Percentiles rank a stretch among this genome's conserved stretches.
Conservation (phyloP, 192 early-diverging fungal species). For the Phlyctochytrium planicorne region DNA sequence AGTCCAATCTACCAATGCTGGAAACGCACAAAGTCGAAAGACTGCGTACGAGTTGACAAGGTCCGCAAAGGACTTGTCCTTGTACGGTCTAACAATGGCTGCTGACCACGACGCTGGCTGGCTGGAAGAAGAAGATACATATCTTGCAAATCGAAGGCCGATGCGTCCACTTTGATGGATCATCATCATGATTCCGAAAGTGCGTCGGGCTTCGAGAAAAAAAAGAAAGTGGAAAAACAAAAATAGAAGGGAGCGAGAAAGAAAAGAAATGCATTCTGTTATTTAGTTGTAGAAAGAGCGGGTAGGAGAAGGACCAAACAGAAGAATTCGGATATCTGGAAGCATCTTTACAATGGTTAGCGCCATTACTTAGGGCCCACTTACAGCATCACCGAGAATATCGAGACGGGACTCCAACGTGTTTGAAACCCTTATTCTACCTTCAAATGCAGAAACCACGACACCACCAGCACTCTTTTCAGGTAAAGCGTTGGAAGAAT, state of each 20-base stretch:
- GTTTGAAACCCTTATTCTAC: slow-evolving; percentile 83
- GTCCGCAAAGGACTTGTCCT: slow-evolving; percentile 55
- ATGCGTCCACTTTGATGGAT: no score
- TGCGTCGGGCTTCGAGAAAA: no score
- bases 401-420: slow-evolving; percentile 88
- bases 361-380: not conserved
- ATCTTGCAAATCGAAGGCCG: no score
- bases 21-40: slow-evolving; percentile 68
- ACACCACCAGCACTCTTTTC: slow-evolving; percentile 86
- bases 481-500: slow-evolving; percentile 65
- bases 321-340: slow-evolving; percentile 83
- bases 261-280: not conserved
- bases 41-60: slow-evolving; percentile 66
- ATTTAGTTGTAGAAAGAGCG: slow-evolving; percentile 88
- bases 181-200: no score
- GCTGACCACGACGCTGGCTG: slow-evolving; percentile 19
- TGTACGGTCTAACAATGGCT: slow-evolving; percentile 37
- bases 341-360: slow-evolving; percentile 88
- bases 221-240: no score
- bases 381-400: slow-evolving; percentile 64
- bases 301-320: slow-evolving; percentile 89
- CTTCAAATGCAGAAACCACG: slow-evolving; percentile 70
- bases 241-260: no score
- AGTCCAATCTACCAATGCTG: slow-evolving; percentile 59
- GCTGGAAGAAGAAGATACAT: no score